Evolutionary conservation across 2,329 filamentous ascomycete genomes (phyloP), one percentile per base, ranked within the genome.

Genomic region (Arthroderma uncinatum): DNA sequence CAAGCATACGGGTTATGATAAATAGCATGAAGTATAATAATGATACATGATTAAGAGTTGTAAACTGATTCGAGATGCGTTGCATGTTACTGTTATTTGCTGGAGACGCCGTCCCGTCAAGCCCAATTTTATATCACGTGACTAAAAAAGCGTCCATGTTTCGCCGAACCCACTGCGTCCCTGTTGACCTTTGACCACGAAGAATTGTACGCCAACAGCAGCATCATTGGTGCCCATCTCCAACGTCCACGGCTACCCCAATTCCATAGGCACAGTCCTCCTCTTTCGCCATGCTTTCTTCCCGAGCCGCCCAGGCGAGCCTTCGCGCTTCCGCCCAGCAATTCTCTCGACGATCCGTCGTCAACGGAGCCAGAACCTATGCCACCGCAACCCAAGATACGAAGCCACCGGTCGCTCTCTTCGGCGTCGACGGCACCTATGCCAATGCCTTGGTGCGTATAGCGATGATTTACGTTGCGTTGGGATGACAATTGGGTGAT

Each of bases 401-500:
- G 74, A 91, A 88, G 81, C 84, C 92, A 68, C 93, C 93, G 66
- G 80, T 96, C 72, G 82, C 91, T 68, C 83, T 98, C 71, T 98
- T 89, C 77, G 93, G 93, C 68, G 79, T 98, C 71, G 93, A 97
- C 77, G 93, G 93, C 76, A 97, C 92, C 73, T 98, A 98, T 79
- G 93, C 93, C 74, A 90, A 86, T 78, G 93, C 93, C 79, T 82
- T 98, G 85, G 93, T 98, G 92, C 74, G 89, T 73, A 53, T 52
- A 50, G 25, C 39, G 19, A 39, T 53, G 50, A 37, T 53, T 39
- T 53, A 21, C 36, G 33, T 23, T 39, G 30, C n/a, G 8, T 12
- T 10, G 33, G 33, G 50, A 39, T 53, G 19, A 39, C 33, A 36
- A 53, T 37, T 53, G 19, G 42, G 42, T 23, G 16, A 21, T 47